phyloP scores from a whole-genome alignment of 2,329 filamentous ascomycete genomes.

The Xylariaceae sp. region DNA sequence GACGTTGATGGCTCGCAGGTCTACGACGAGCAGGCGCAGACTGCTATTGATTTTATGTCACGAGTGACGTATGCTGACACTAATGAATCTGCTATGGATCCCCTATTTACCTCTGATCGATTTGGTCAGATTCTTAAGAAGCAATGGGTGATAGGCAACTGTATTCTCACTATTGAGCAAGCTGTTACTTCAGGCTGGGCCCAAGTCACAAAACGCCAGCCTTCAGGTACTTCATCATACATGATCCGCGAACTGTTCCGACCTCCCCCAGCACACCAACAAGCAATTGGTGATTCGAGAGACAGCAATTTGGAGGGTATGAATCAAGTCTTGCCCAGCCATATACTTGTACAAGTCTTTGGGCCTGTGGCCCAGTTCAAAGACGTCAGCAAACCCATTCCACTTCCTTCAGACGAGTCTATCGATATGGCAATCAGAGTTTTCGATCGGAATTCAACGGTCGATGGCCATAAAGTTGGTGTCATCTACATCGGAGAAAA shows the following conservation, averaged over 20 bases:
- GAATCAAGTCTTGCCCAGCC: slow-evolving; percentile 66
- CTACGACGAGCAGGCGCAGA: slow-evolving; percentile 87
- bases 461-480: slow-evolving; percentile 93
- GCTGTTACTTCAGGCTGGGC: slow-evolving; percentile 63
- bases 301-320: slow-evolving; percentile 50
- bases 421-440: slow-evolving; percentile 69
- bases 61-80: slow-evolving; percentile 80
- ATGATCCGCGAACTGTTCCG: slow-evolving; percentile 57
- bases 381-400: slow-evolving; percentile 64
- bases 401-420: slow-evolving; percentile 66
- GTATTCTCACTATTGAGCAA: slow-evolving; percentile 71
- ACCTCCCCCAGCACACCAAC: slow-evolving; percentile 52
- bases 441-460: slow-evolving; percentile 83
- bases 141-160: slow-evolving; percentile 70
- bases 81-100: slow-evolving; percentile 67
- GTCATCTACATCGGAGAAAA: slow-evolving; percentile 89
- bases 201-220: slow-evolving; percentile 66
- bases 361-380: slow-evolving; percentile 57
- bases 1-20: slow-evolving; percentile 70
- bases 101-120: slow-evolving; percentile 58
- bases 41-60: slow-evolving; percentile 94
- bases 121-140: slow-evolving; percentile 65
- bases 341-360: slow-evolving; percentile 66
- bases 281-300: slow-evolving; percentile 44
- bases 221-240: slow-evolving; percentile 62